Evolutionary conservation across 176 grass and related monocot species (phyloP).

Genomic region (Carex kokanica): DNA sequence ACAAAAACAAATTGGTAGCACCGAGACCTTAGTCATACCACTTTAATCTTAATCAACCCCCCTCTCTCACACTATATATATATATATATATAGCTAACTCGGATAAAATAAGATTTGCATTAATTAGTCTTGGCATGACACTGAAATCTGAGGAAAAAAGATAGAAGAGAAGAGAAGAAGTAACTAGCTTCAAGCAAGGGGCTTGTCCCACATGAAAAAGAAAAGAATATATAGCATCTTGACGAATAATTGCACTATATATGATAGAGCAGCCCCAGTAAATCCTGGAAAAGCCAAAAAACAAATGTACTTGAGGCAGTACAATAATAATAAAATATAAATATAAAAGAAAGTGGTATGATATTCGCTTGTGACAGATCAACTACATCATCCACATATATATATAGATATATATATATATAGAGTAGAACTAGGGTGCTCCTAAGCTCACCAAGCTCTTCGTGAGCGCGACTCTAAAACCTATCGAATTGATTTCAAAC

Average conservation of each 20-base stretch:
- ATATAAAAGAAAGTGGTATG: neutral
- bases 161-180: neutral
- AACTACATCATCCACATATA: neutral
- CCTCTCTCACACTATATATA: no score
- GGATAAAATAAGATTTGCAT: neutral
- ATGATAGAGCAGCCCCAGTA: neutral
- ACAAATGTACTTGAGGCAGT: neutral
- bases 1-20: no score
- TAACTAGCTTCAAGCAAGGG: neutral
- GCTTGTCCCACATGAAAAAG: neutral
- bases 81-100: no score
- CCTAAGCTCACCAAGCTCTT: no score
- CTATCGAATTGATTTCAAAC: no score
- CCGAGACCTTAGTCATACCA: no score
- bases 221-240: neutral
- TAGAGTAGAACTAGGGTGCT: no score
- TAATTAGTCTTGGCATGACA: neutral
- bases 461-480: no score
- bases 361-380: slow-evolving; percentile 15
- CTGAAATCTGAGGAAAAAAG: neutral
- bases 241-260: slow-evolving; percentile 10
- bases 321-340: neutral
- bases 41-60: no score
- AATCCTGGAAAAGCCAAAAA: slow-evolving; percentile 1
- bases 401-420: neutral